These are phyloP conservation scores for Rhododendron ovatum DNA, from an alignment of 148 eudicot species.

Conservation along the genomic window DNA sequence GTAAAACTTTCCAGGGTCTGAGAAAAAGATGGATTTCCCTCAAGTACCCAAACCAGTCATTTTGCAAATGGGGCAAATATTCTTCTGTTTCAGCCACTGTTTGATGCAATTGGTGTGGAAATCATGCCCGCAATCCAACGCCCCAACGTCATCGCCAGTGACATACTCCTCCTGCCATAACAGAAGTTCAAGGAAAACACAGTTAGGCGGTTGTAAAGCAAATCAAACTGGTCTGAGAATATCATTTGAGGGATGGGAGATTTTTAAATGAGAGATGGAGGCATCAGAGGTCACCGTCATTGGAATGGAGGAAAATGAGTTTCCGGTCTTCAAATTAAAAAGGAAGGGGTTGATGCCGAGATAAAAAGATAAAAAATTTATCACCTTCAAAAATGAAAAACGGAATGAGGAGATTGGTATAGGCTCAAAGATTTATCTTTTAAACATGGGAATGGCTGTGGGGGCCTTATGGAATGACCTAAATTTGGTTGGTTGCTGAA, in stretches of 20 bases:
- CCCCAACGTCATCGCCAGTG: constrained; percentile 51
- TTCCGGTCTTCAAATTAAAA: neutral
- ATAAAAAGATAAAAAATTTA: neutral
- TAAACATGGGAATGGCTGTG: neutral
- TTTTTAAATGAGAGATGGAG: neutral
- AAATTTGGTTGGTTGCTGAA: neutral
- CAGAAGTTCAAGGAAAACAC: neutral
- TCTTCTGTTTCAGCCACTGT: constrained; percentile 60
- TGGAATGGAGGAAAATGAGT: neutral
- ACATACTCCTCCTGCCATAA: constrained; percentile 50
- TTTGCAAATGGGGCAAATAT: constrained; percentile 70
- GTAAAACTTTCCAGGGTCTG: neutral
- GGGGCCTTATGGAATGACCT: neutral
- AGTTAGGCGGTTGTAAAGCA: neutral
- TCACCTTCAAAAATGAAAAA: neutral
- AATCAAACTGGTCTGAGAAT: no score
- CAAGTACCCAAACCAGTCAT: constrained; percentile 36
- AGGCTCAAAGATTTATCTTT: neutral
- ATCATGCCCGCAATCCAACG: constrained; percentile 63
- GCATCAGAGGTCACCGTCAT: neutral
- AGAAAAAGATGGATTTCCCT: constrained; percentile 3
- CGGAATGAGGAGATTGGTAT: neutral
- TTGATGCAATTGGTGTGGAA: constrained; percentile 63
- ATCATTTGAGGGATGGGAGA: neutral
- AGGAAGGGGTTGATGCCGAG: neutral